phyloP scores from a whole-genome alignment of 2,329 filamentous ascomycete genomes.

The Pseudogymnoascus sp. region DNA sequence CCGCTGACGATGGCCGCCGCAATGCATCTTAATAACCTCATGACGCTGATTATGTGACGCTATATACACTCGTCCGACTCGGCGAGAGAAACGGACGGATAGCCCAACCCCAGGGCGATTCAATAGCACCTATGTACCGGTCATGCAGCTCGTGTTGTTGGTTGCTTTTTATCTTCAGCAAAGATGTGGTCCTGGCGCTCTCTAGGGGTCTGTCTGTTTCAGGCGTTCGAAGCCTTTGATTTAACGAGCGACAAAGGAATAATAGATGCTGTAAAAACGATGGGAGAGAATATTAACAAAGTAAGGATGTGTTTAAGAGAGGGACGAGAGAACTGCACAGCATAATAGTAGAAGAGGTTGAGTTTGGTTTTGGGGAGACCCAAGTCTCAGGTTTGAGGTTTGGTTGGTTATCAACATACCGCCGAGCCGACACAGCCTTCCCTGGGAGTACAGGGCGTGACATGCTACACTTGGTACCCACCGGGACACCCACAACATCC shows the following conservation, averaged over 20 bases:
- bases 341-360: neutral
- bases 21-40: conserved; percentile 7
- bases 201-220: conserved; percentile 4
- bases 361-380: conserved; percentile 1
- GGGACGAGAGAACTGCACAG: neutral
- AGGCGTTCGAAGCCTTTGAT: conserved; percentile 1
- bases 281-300: neutral
- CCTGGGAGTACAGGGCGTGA: neutral
- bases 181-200: neutral
- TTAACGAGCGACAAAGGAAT: conserved; percentile 1
- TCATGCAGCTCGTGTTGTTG: neutral
- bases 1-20: conserved; percentile 7
- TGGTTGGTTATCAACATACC: neutral
- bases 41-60: neutral
- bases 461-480: neutral
- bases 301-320: neutral
- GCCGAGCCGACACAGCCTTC: conserved; percentile 1
- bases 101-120: neutral
- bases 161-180: neutral
- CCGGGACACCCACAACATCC: neutral
- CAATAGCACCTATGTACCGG: neutral
- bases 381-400: conserved; percentile 6
- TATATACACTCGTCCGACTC: neutral
- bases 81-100: neutral
- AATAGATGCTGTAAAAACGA: neutral